Evolutionary conservation across 1,284 basidiomycete species (phyloP), one percentile per base, ranked within the genome.

Genomic region (Laetiporus sulphureus): DNA sequence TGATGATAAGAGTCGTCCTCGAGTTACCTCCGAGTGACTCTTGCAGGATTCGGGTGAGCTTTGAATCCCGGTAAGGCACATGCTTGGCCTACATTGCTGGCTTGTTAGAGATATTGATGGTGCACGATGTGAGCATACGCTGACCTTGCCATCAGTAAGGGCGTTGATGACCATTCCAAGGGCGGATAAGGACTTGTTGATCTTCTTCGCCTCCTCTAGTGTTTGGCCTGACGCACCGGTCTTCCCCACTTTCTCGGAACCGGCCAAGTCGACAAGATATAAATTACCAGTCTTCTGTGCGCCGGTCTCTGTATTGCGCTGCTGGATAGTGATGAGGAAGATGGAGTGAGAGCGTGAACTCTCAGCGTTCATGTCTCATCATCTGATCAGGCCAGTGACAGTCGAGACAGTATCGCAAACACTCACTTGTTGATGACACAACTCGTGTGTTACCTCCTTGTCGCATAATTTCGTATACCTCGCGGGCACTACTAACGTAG

Each of bases 161-260:
- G 95, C 90, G 58, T 99, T 99, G 65, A 99, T 99, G 61, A 99
- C 96, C 94, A 99, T 99, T 36, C 96, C 96, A 48, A 99, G 78
- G 10, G 96, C 95, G 16, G 93, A 97, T 32, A 99, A 69, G 44
- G 88, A 92, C 69, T 99, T 99, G 73, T 99, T 99, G 70, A 99
- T 99, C 76, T 99, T 99, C 77, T 99, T 99, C 11, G 96, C 96
- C 65, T 99, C 96, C 64, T 99, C 96, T 11, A 99, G 71, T 24
- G 96, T 99, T 65, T 99, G 96, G 2, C 96, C 96, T 10, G 94
- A 97, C 34, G 96, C 96, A 25, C 96, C 96, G 25, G 96, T 99
- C 75, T 99, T 99, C 46, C 95, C 95, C 40, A 98, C 94, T 69
- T 99, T 99, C 68, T 99, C 96, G 21, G 93, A 97, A 60, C 96